These are phyloP conservation scores for Polytrichum commune DNA, from an alignment of 225 moss, liverwort and hornwort genomes.

Conservation along the genomic window DNA sequence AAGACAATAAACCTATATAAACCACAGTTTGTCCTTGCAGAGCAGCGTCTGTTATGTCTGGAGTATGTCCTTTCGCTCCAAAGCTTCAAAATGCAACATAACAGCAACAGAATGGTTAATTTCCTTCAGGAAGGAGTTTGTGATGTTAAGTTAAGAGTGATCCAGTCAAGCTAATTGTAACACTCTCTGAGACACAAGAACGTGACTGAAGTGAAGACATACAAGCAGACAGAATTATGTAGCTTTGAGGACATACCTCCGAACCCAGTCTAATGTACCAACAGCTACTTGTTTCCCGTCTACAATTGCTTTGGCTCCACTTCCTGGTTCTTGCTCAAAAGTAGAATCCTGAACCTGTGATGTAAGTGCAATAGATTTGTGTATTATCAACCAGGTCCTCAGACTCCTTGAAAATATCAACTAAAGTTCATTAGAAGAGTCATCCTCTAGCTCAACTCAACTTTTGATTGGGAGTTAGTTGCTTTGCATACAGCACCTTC, in stretches of 20 bases:
- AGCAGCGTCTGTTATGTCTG: constrained; percentile 41
- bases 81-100: constrained; percentile 33
- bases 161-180: too few species aligned
- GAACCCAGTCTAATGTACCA: constrained; percentile 90
- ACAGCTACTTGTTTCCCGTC: constrained; percentile 88
- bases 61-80: constrained; percentile 54
- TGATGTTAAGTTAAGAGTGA: too few species aligned
- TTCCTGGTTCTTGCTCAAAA: constrained; percentile 98
- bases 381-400: not conserved
- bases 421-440: too few species aligned
- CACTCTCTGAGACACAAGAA: too few species aligned
- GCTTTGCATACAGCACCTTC: too few species aligned
- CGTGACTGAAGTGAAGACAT: not conserved
- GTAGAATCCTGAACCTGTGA: constrained; percentile 80
- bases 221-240: not conserved
- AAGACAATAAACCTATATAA: constrained; percentile 52
- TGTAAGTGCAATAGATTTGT: not conserved
- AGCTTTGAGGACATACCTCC: constrained; percentile 43
- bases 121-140: too few species aligned
- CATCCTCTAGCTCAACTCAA: too few species aligned
- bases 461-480: too few species aligned
- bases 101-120: constrained; percentile 6
- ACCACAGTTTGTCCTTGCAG: constrained; percentile 77
- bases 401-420: not conserved
- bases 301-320: constrained; percentile 92